phyloP scores from a whole-genome alignment of 1,139 yeast genomes.

The Sugiyamaella grinbergsii region DNA sequence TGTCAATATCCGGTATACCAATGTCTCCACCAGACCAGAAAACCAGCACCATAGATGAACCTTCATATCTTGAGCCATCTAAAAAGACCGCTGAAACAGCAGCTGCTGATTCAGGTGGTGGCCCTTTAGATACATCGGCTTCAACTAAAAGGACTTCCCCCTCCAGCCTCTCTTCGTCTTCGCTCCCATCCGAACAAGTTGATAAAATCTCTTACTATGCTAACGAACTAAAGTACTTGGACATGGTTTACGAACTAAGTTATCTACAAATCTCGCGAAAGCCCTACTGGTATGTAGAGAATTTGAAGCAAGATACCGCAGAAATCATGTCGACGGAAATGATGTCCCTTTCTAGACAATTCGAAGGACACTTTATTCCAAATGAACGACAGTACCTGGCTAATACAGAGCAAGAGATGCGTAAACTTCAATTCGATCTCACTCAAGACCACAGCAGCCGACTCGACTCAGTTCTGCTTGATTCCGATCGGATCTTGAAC shows the following conservation, averaged over 20 bases:
- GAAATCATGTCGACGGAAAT: slow-evolving; percentile 28
- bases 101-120: neutral
- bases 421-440: slow-evolving; percentile 39
- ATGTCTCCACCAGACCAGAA: neutral
- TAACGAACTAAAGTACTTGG: slow-evolving; percentile 31
- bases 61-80: slow-evolving; percentile 1
- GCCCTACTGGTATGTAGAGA: slow-evolving; percentile 18
- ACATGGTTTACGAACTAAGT: slow-evolving; percentile 32
- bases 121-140: slow-evolving; percentile 1
- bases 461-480: slow-evolving; percentile 66
- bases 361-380: slow-evolving; percentile 30
- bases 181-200: slow-evolving; percentile 14
- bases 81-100: neutral
- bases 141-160: neutral
- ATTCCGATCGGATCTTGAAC: slow-evolving; percentile 75
- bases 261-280: slow-evolving; percentile 28
- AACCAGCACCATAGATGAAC: neutral
- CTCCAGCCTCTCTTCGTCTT: neutral
- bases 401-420: slow-evolving; percentile 34
- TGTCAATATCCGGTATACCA: neutral
- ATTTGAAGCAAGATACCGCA: slow-evolving; percentile 21
- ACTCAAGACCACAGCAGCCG: slow-evolving; percentile 47
- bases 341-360: slow-evolving; percentile 29
- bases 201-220: slow-evolving; percentile 21
- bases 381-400: slow-evolving; percentile 29